Conservation (phyloP, 2,329 filamentous ascomycete genomes). For the Xylariaceae sp. region DNA sequence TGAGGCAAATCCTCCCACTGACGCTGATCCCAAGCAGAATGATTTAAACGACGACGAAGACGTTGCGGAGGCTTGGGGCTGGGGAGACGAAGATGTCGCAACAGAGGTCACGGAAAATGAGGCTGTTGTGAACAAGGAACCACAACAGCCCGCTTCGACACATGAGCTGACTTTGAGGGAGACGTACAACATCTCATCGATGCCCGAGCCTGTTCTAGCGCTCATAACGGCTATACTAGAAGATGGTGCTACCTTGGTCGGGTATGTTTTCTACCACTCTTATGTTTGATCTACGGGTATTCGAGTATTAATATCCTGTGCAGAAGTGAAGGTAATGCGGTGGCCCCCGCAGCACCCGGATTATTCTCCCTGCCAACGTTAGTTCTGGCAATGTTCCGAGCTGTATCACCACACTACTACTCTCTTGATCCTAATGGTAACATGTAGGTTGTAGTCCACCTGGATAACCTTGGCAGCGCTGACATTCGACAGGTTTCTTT, state of each 20-base stretch:
- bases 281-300: neutral
- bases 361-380: slow-evolving; percentile 69
- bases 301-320: slow-evolving; percentile 8
- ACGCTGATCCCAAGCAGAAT: slow-evolving; percentile 27
- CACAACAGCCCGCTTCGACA: slow-evolving; percentile 26
- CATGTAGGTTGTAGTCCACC: slow-evolving; percentile 44
- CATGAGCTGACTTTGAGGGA: slow-evolving; percentile 75
- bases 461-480: neutral
- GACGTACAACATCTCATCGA: slow-evolving; percentile 80
- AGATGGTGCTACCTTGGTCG: slow-evolving; percentile 54
- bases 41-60: slow-evolving; percentile 30
- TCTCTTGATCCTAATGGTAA: slow-evolving; percentile 55
- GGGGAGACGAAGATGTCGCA: slow-evolving; percentile 63
- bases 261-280: slow-evolving; percentile 30
- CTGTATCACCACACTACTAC: slow-evolving; percentile 71
- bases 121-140: slow-evolving; percentile 15
- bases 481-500: slow-evolving; percentile 49
- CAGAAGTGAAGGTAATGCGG: slow-evolving; percentile 46
- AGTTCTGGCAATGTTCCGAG: slow-evolving; percentile 71
- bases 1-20: slow-evolving; percentile 54
- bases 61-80: slow-evolving; percentile 70
- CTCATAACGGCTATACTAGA: slow-evolving; percentile 57
- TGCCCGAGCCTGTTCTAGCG: slow-evolving; percentile 72
- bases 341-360: slow-evolving; percentile 62
- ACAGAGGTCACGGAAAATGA: slow-evolving; percentile 27